Percentiles rank a stretch among this genome's conserved stretches.
Evolutionary conservation across 805 yeast species (phyloP).

Genomic region (Scheffersomyces spartinae): DNA sequence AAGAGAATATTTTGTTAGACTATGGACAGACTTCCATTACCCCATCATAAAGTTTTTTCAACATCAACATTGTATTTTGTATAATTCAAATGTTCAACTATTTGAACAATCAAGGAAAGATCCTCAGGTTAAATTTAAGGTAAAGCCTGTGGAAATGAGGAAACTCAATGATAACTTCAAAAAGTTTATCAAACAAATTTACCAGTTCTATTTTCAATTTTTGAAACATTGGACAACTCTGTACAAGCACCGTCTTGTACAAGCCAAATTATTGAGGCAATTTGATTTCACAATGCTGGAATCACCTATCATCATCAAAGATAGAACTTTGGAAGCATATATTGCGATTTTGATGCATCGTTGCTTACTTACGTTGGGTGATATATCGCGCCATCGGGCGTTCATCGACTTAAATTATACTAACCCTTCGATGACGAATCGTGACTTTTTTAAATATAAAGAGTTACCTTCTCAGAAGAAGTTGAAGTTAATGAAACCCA

Average conservation of each 20-base stretch:
- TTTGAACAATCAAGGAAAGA: constrained; percentile 9
- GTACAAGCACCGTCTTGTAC: constrained; percentile 23
- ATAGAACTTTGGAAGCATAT: constrained; percentile 15
- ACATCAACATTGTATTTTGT: constrained; percentile 18
- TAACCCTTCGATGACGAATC: constrained; percentile 19
- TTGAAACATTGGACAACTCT: constrained; percentile 27
- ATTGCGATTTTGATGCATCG: constrained; percentile 34
- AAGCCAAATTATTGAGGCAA: constrained; percentile 16
- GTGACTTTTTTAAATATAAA: constrained; percentile 17
- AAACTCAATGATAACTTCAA: constrained; percentile 41
- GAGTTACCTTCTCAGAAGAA: constrained; percentile 34
- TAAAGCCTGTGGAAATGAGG: constrained; percentile 41
- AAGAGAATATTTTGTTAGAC: constrained; percentile 24
- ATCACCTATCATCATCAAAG: constrained; percentile 4
- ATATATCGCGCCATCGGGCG: constrained; percentile 45
- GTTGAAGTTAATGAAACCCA: constrained; percentile 19
- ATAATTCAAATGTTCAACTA: constrained; percentile 7
- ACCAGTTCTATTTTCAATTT: constrained; percentile 35
- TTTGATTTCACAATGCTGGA: constrained; percentile 13
- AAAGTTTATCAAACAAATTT: constrained; percentile 36
- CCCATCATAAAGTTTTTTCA: constrained; percentile 53
- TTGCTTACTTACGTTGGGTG: constrained; percentile 44
- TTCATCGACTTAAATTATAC: constrained; percentile 34
- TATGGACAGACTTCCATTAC: constrained; percentile 55
- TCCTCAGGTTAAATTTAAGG: constrained; percentile 10